Percentiles rank a stretch among this genome's conserved stretches.
phyloP scores from a whole-genome alignment of 2,329 filamentous ascomycete genomes.

The Sarocladium strictum region DNA sequence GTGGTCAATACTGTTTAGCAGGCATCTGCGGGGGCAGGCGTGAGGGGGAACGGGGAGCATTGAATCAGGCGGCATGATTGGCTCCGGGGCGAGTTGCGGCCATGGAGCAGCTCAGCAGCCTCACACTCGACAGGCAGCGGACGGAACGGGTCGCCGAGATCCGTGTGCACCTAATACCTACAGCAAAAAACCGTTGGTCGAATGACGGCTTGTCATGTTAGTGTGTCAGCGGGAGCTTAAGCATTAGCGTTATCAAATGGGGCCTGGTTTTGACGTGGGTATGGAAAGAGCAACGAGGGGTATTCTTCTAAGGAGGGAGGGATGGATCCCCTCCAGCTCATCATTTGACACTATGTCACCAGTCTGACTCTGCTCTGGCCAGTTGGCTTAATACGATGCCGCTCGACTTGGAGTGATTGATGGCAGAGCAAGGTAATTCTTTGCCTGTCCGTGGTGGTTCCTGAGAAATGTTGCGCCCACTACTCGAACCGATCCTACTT shows the following conservation, averaged over 20 bases:
- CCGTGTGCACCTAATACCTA: background rate
- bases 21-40: constrained; percentile 3
- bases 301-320: too few species aligned
- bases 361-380: too few species aligned
- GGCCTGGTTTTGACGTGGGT: background rate
- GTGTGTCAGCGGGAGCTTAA: background rate
- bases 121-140: constrained; percentile 1
- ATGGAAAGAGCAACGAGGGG: too few species aligned
- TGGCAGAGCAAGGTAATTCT: too few species aligned
- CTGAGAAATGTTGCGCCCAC: too few species aligned
- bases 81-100: background rate
- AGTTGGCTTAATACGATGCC: too few species aligned
- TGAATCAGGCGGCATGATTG: background rate
- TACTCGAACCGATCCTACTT: too few species aligned
- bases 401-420: too few species aligned
- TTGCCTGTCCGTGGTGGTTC: too few species aligned
- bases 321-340: too few species aligned
- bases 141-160: constrained; percentile 8
- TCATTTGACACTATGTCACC: too few species aligned
- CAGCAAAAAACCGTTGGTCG: too few species aligned
- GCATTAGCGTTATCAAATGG: background rate
- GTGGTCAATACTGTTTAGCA: background rate
- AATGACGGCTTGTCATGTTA: background rate
- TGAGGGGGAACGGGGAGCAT: background rate
- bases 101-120: background rate